phyloP scores from a whole-genome alignment of 371 early-diverging fungal genomes.

The Mucor racemosus region DNA sequence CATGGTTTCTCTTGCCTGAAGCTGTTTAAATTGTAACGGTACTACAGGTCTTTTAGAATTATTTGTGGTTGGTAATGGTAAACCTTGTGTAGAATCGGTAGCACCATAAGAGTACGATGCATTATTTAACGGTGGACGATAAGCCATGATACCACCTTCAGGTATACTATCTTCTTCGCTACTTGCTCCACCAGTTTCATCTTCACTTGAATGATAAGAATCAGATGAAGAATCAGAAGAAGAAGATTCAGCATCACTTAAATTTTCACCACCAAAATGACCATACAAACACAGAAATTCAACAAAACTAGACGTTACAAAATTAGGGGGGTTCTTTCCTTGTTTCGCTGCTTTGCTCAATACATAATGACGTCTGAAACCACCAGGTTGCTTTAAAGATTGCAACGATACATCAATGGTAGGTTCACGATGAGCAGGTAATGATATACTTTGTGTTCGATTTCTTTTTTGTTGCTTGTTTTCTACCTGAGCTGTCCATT shows the following conservation, averaged over 20 bases:
- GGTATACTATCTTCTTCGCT: constrained; percentile 33
- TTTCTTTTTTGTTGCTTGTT: constrained; percentile 53
- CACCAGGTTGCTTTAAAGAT: constrained; percentile 77
- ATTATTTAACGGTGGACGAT: constrained; percentile 36
- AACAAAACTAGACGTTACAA: constrained; percentile 88
- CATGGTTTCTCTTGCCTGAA: constrained; percentile 52
- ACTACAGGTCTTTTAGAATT: constrained; percentile 12
- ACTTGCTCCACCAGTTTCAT: constrained; percentile 19
- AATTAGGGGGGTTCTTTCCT: constrained; percentile 70
- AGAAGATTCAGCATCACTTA: constrained; percentile 80
- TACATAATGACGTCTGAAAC: constrained; percentile 87
- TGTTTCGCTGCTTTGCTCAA: constrained; percentile 70
- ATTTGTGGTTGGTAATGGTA: constrained; percentile 9
- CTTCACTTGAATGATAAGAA: constrained; percentile 26
- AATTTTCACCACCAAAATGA: constrained; percentile 94
- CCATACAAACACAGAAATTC: constrained; percentile 94
- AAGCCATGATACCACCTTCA: constrained; percentile 37
- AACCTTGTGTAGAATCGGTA: constrained; percentile 11
- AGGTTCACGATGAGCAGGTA: constrained; percentile 47
- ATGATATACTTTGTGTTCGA: constrained; percentile 63
- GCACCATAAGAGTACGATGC: constrained; percentile 32
- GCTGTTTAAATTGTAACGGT: constrained; percentile 41
- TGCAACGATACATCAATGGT: constrained; percentile 47
- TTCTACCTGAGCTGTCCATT: constrained; percentile 87
- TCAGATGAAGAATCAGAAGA: constrained; percentile 44